Evolutionary conservation across 257 asterid genomes (phyloP).

Genomic region (Cynanchum wilfordii): DNA sequence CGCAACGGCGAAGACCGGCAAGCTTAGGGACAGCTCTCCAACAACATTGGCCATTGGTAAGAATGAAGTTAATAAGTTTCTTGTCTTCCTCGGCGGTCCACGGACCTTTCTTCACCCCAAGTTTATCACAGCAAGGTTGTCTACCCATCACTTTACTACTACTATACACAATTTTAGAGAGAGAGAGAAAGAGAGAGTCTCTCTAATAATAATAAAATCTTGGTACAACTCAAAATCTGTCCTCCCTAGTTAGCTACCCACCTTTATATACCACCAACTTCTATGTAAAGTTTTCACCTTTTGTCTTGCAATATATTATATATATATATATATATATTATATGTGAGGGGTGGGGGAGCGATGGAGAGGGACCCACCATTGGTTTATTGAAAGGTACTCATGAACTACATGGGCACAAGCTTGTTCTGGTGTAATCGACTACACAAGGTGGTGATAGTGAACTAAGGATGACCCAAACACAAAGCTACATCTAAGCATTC

Average conservation of each 20-base stretch:
- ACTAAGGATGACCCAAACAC: slow-evolving; percentile 51
- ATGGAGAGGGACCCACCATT: slow-evolving; percentile 55
- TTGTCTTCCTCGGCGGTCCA: slow-evolving; percentile 98
- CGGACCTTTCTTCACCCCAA: slow-evolving; percentile 94
- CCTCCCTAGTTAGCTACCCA: slow-evolving; percentile 45
- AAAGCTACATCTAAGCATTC: slow-evolving; percentile 32
- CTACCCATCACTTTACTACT: slow-evolving; percentile 52
- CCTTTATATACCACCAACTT: slow-evolving; percentile 55
- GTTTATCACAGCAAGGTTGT: slow-evolving; percentile 97
- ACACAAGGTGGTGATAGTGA: slow-evolving; percentile 42
- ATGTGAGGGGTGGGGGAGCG: slow-evolving; percentile 10
- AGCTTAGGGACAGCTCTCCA: slow-evolving; percentile 98
- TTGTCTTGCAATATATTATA: slow-evolving; percentile 2
- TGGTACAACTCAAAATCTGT: slow-evolving; percentile 20
- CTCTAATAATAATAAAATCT: background rate
- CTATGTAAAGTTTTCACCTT: slow-evolving; percentile 11
- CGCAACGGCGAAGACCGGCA: slow-evolving; percentile 97
- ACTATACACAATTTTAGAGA: background rate
- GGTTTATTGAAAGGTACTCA: slow-evolving; percentile 55
- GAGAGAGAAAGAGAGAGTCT: background rate
- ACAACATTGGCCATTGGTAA: slow-evolving; percentile 91
- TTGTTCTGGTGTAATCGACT: slow-evolving; percentile 43
- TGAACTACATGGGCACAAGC: slow-evolving; percentile 44
- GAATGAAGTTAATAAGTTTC: slow-evolving; percentile 72
- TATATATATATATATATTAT: background rate